Evolutionary conservation across 2,329 filamentous ascomycete genomes (phyloP).

Genomic region (Fusarium praegraminearum): DNA sequence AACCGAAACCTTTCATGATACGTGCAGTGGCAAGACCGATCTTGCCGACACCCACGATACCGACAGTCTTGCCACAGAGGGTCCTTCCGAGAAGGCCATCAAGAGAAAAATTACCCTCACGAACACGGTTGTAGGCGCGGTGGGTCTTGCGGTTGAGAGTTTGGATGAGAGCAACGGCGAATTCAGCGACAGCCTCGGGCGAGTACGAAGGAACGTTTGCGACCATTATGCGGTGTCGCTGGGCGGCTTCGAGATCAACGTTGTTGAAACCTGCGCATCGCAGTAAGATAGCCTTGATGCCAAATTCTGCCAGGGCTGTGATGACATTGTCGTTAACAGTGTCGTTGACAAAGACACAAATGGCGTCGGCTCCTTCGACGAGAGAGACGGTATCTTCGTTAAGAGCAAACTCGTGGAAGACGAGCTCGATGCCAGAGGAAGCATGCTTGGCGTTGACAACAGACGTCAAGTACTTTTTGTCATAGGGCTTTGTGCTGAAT

Average conservation of each 20-base stretch:
- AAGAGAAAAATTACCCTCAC: constrained; percentile 76
- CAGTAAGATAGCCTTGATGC: constrained; percentile 70
- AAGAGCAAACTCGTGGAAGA: constrained; percentile 70
- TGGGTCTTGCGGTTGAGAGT: constrained; percentile 76
- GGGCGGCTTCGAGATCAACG: constrained; percentile 69
- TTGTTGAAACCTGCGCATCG: constrained; percentile 78
- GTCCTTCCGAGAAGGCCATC: constrained; percentile 73
- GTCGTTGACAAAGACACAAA: constrained; percentile 79
- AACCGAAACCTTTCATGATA: constrained; percentile 75
- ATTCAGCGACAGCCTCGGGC: constrained; percentile 77
- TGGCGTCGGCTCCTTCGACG: constrained; percentile 64
- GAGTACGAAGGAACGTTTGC: constrained; percentile 77
- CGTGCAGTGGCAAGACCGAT: constrained; percentile 73
- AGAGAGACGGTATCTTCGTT: constrained; percentile 67
- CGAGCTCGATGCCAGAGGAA: constrained; percentile 58
- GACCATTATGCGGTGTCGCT: constrained; percentile 68
- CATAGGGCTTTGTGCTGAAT: constrained; percentile 74
- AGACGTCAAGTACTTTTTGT: constrained; percentile 65
- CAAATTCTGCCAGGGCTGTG: constrained; percentile 59
- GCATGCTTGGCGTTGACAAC: constrained; percentile 53
- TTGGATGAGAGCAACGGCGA: constrained; percentile 74
- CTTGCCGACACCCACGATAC: constrained; percentile 72
- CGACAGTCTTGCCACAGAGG: constrained; percentile 73
- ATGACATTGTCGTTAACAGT: constrained; percentile 64
- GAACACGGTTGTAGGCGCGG: constrained; percentile 74